A percentile compares a stretch with the other conserved stretches of the same genome.
These are phyloP conservation scores for Saccharomycopsis synnaedendra DNA, from an alignment of 805 yeast genomes.

Conservation along the genomic window DNA sequence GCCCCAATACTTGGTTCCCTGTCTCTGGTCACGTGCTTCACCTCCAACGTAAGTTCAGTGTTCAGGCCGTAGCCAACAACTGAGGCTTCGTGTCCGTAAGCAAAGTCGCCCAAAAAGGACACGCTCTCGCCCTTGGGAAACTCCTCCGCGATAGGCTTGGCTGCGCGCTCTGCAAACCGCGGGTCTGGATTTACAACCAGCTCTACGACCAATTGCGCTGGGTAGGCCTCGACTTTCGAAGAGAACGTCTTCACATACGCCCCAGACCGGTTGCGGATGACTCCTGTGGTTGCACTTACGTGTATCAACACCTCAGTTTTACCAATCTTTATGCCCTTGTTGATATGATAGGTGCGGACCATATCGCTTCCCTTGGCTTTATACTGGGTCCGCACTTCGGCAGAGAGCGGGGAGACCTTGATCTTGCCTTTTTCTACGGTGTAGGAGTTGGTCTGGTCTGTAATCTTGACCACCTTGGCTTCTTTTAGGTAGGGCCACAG, in stretches of 20 bases:
- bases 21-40: constrained; percentile 35
- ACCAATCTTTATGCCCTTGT: constrained; percentile 53
- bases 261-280: constrained; percentile 59
- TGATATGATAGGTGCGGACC: constrained; percentile 31
- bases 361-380: constrained; percentile 29
- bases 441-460: constrained; percentile 42
- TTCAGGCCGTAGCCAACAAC: constrained; percentile 47
- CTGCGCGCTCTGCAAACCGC: constrained; percentile 61
- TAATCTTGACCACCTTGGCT: constrained; percentile 53
- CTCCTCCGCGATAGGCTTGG: constrained; percentile 71
- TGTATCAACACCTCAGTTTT: constrained; percentile 42
- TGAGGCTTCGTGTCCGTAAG: constrained; percentile 73
- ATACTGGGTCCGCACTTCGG: constrained; percentile 37
- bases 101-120: constrained; percentile 74
- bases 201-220: constrained; percentile 75
- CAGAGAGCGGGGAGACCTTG: constrained; percentile 29
- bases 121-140: constrained; percentile 65
- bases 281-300: constrained; percentile 71
- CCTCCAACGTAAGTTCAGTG: constrained; percentile 37
- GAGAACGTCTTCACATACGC: constrained; percentile 68
- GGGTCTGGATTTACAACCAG: constrained; percentile 61
- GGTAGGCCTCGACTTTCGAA: constrained; percentile 41
- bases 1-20: constrained; percentile 59
- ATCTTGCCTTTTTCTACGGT: constrained; percentile 24
- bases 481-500: constrained; percentile 91